These are phyloP conservation scores for Aspergillus chevalieri DNA, from an alignment of 2,329 filamentous ascomycete genomes.

Conservation along the genomic window DNA sequence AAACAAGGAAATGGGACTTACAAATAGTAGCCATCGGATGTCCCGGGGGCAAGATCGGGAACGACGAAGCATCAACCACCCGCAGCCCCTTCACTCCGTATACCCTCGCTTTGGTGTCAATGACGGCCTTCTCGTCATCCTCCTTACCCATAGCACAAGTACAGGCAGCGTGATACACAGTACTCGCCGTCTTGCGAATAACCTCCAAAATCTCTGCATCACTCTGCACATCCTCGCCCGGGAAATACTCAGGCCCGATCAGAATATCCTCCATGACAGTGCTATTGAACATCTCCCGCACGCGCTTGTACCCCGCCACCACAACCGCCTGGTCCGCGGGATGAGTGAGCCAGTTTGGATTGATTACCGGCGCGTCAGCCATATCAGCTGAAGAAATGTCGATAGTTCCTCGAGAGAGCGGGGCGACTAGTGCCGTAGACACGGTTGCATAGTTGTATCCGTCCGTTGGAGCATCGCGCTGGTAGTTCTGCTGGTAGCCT, in stretches of 20 bases:
- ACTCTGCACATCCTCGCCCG: constrained; percentile 30
- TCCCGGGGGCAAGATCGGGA: constrained; percentile 32
- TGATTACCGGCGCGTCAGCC: constrained; percentile 34
- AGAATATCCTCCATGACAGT: constrained; percentile 19
- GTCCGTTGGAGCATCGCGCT: constrained; percentile 18
- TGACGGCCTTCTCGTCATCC: constrained; percentile 24
- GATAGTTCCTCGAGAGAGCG: constrained; percentile 42
- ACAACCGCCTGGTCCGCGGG: constrained; percentile 39
- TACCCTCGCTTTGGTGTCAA: constrained; percentile 25
- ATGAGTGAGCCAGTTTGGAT: constrained; percentile 42
- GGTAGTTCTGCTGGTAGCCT: constrained; percentile 9
- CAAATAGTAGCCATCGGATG: constrained; percentile 34
- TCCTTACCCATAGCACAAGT: constrained; percentile 34
- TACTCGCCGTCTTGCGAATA: constrained; percentile 18
- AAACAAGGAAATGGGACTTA: constrained; percentile 11
- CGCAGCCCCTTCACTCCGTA: constrained; percentile 25
- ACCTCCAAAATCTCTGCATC: constrained; percentile 37
- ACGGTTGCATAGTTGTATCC: constrained; percentile 31
- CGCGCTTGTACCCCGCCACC: constrained; percentile 37
- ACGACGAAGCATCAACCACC: constrained; percentile 30
- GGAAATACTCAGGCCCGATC: constrained; percentile 29
- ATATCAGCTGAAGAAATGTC: constrained; percentile 34
- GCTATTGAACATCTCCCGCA: constrained; percentile 29
- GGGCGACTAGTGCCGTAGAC: constrained; percentile 31
- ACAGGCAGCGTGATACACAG: constrained; percentile 29